Base-by-base conservation (phyloP, 2,329 filamentous ascomycete genomes). In the Exophiala calicioides region DNA sequence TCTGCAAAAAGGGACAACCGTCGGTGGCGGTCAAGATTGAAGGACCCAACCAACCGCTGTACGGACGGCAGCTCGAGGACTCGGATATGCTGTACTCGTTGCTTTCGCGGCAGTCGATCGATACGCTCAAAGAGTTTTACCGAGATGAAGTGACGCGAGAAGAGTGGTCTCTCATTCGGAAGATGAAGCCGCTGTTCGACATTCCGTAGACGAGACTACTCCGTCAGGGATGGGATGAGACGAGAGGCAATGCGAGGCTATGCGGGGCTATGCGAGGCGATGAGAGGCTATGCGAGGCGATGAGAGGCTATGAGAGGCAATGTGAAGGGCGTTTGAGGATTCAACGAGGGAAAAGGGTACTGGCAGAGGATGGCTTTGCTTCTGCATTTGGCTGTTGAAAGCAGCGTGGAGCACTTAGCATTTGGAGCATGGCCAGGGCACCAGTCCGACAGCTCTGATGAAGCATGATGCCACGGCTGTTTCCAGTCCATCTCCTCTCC, bases 1-100 rank as follows among this genome's bases (percentile, higher is more conserved):
- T 95, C 47, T 95, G 89, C 76, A 98, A 98, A 72, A 91, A 90
- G 73, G 91, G 91, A 41, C 88, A 95, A 65, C 93, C 94, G n/a
- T 94, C 90, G 1, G 94, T 98, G 7, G 93, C 93, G 15, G 78
- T 98, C 75, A 98, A 98, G 78, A 94, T 98, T 62, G 94, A 98
- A 73, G 91, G 90, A 43, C 73, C 84, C 48, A 88, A 91, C 66
- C 93, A 98, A 74, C 94, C 93, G 12, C 81, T 86, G 49, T 98
- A 98, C 65, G 93, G 93, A 48, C 86, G 93, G 52, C 93, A 98
- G 55, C 80, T 98, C 39, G 93, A 98, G 69, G 91, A 98, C 68
- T 81, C 82, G 55, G 93, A 98, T 67, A 78, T 73, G 1, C 77
- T 98, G 10, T 97, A 96, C 79, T 91, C 86, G 57, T 77, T 86